Conservation (phyloP, 768 basidiomycete genomes). For the Podaxis mareebaensis region DNA sequence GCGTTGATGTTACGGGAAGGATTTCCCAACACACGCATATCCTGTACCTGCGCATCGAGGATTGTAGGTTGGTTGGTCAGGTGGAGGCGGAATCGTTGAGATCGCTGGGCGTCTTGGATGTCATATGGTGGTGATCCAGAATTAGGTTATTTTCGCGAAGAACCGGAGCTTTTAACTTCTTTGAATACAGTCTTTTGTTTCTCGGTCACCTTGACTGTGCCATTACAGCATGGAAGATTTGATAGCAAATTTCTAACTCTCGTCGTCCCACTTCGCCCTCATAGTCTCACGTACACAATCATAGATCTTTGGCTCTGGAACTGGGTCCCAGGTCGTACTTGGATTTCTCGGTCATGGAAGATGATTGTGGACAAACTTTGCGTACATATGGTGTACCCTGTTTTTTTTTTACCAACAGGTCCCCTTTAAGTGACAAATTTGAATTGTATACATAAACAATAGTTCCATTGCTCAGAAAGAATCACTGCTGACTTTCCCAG, state of each 20-base stretch:
- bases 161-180: not conserved
- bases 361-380: not conserved
- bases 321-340: not conserved
- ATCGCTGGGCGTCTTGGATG: constrained; percentile 38
- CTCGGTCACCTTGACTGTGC: not conserved
- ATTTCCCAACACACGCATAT: constrained; percentile 33
- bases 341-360: not conserved
- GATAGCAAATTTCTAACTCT: not conserved
- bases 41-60: constrained; percentile 42
- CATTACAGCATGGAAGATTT: constrained; percentile 12
- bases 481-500: constrained; percentile 43
- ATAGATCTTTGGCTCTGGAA: not conserved
- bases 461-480: constrained; percentile 9
- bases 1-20: constrained; percentile 28
- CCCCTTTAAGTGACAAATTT: not conserved
- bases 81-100: constrained; percentile 39
- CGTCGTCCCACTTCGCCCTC: not conserved
- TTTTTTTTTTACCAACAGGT: not conserved
- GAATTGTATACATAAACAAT: not conserved
- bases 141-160: constrained; percentile 2
- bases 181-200: not conserved
- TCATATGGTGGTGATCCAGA: constrained; percentile 28
- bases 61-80: constrained; percentile 38
- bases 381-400: not conserved
- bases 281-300: not conserved